Evolutionary conservation across 2,329 filamentous ascomycete genomes (phyloP), one percentile per base, ranked within the genome.

Genomic region (Coniochaeta sp.): DNA sequence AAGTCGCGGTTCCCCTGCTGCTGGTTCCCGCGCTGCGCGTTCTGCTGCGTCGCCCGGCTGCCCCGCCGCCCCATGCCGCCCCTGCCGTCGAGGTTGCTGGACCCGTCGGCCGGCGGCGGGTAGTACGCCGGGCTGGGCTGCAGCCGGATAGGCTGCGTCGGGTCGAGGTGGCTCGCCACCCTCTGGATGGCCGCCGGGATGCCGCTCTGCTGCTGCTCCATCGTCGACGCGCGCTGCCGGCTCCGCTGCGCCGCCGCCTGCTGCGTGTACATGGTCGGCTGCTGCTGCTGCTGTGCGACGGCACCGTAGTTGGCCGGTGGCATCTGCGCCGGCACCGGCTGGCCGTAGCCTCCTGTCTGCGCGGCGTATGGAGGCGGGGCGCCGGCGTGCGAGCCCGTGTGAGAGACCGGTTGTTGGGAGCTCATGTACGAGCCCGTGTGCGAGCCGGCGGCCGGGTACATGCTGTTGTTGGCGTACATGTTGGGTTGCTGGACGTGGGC

Each of bases 81-180:
- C 26, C 85, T 79, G 61, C 82, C 84, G 56, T 87, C 82, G 62
- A 90, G 84, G 9, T 80, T 76, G 22, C 85, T 82, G 67, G 91
- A 87, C 10, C 91, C 90, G 65, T 98, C 93, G 7, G 89, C 87
- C 1, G 93, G 90, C 22, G 95, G 95, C 12, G 95, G 95, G 68
- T 98, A 99, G 74, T 99, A 99, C 1, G 95, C 95, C 5, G 95
- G 95, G 67, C 92, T 97, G 2, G 95, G 95, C 71, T 99, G 95
- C 60, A 98, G 76, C 57, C 95, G 86, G 68, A 99, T 98, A 0
- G 95, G 95, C 62, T 93, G 90, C 67, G 87, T 98, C 1, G 95
- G 95, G 70, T 99, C 95, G 52, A 99, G 83, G 74, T 98, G 93
- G 71, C 92, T 96, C 47, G 95, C 95, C 24, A 99, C 95, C 67